phyloP scores from a whole-genome alignment of 805 yeast genomes.

The Monosporozyma aerobia region DNA sequence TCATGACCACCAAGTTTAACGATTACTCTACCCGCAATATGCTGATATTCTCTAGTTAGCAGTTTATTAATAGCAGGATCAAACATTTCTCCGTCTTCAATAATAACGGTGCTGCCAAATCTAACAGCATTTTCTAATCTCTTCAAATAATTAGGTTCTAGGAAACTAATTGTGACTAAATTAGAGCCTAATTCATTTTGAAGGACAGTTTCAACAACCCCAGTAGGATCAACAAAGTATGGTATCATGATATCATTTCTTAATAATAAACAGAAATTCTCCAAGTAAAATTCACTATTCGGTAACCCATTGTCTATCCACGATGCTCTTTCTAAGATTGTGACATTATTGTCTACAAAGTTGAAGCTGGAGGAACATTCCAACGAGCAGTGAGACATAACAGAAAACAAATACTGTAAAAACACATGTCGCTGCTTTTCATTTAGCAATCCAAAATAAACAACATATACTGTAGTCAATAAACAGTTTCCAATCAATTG shows the following conservation, averaged over 20 bases:
- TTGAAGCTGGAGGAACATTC: conserved; percentile 31
- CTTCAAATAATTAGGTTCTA: conserved; percentile 55
- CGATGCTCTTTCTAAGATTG: conserved; percentile 32
- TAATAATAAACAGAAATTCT: conserved; percentile 50
- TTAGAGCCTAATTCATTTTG: conserved; percentile 24
- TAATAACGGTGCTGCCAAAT: conserved; percentile 68
- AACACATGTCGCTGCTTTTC: conserved; percentile 37
- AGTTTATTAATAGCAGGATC: conserved; percentile 67
- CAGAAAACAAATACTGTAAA: conserved; percentile 29
- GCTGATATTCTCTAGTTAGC: conserved; percentile 47
- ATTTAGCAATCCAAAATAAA: conserved; percentile 53
- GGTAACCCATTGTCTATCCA: conserved; percentile 52
- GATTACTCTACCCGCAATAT: conserved; percentile 61
- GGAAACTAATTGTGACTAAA: conserved; percentile 55
- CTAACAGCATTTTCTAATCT: conserved; percentile 71
- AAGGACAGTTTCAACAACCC: conserved; percentile 37
- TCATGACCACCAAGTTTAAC: conserved; percentile 52
- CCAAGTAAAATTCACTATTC: conserved; percentile 51
- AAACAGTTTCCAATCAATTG: conserved; percentile 56
- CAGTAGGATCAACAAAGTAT: conserved; percentile 66
- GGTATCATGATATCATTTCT: conserved; percentile 35
- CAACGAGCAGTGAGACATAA: conserved; percentile 33
- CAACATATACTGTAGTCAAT: conserved; percentile 50
- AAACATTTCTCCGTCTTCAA: conserved; percentile 71
- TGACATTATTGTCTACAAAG: conserved; percentile 32